Base-by-base conservation (phyloP, 2,329 filamentous ascomycete genomes). In the Cladosporium sp. region DNA sequence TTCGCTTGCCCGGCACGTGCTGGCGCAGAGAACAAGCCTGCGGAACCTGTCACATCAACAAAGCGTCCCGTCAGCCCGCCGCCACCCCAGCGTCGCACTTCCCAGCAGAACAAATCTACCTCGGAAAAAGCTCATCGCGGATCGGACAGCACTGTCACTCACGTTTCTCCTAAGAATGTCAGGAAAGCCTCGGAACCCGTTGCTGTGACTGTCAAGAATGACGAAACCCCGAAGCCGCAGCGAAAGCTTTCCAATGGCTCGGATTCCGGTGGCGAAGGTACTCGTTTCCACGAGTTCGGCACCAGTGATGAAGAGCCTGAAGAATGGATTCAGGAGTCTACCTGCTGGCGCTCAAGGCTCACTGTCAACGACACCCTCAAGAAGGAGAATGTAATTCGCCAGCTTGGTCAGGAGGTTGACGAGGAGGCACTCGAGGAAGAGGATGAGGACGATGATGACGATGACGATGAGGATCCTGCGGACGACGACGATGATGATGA, bases 311-410 rank as follows among this genome's bases (percentile, higher is more conserved):
- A 86, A 36, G 83, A 89, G 52, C 87, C 93, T 55, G 91, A 96
- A 52, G 91, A 96, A 61, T 99, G 93, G 93, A 88, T 95, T 24
- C 83, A 86, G 50, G 85, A 88, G 61, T 75, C 80, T 29, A 76
- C 79, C 7, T 79, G 80, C 27, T 75, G 83, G 57, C 78, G 78
- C 50, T 78, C 78, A 43, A 89, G 88, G 62, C 77, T 99, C 34
- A 97, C 91, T 3, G 85, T 99, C 57, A 84, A 86, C 58, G 93
- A 97, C 65, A 95, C 91, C 4, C 77, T 99, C 58, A 80, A 83
- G 66, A 95, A 95, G 70, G 93, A 99, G 70, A 90, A 89, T 55
- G 83, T 83, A 22, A 93, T 99, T 56, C 85, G 92, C 43, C 84
- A 87, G 55, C 73, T 97, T 20, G 92, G 84, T 42, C 85, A 89